Evolutionary conservation across 352 stramenopile genomes (phyloP), one percentile per base, ranked within the genome.

Genomic region (Phytophthora quininea): DNA sequence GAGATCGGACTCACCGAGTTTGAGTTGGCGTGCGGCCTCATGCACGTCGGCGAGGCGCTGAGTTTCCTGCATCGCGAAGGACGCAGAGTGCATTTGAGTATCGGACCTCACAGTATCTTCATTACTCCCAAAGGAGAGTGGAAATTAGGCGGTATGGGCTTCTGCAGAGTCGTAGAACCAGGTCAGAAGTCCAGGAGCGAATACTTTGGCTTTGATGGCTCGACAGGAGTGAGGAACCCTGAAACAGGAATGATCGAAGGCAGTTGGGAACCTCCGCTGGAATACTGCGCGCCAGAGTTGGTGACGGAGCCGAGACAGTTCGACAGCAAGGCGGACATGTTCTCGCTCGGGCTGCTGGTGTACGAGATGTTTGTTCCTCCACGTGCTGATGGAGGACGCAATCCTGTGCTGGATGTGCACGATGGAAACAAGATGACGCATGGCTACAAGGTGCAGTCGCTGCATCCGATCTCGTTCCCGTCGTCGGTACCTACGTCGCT

Each of bases 111-210:
- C 54, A 97, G 89, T 47, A 90, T 97, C 61, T 97, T 98, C 70
- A 91, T 98, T 31, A 96, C 92, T 46, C 86, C 90, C 42, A 97
- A 94, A 67, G 92, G 92, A 56, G 86, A 96, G 66, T 98, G 90
- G 89, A 97, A 98, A 66, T 79, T 98, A 15, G 91, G 89, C 27
- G 91, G 92, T 10, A 95, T 97, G 82, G 89, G 90, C 66, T 97
- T 97, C 58, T 95, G 87, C 45, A 79, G 87, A 43, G 80, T 95
- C 48, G 83, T 96, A 4, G 88, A 96, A 58, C 88, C 86, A 0
- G 88, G 88, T 2, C 80, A 94, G 59, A 91, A 69, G n/a, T 93
- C 86, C 11, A 78, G 87, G 54, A 93, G 84, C 63, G 87, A 95
- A 69, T 96, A 95, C 62, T 95, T 91, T 73, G 77, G 74, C 46